Base-by-base conservation (phyloP, 129 eudicot genomes). In the Kitagawia praeruptora region DNA sequence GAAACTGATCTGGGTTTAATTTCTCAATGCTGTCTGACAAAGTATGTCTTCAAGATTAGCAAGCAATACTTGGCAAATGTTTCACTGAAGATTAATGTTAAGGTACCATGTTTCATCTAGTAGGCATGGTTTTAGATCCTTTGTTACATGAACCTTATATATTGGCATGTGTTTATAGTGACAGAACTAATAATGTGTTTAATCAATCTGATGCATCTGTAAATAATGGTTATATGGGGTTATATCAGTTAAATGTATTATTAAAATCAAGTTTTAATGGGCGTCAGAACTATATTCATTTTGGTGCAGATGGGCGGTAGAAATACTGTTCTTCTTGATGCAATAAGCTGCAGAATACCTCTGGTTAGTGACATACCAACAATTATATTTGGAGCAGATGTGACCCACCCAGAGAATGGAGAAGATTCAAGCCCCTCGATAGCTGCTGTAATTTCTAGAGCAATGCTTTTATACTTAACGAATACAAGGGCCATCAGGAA, bases 1-100 rank as follows among this genome's bases (percentile, higher is more conserved):
- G 98, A 93, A 86, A 93, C 98, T 39, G 98, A 93, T 80, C 98
- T 93, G 81, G 98, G 98, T 77, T 71, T 93, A 54, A 88, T 93
- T 42, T 87, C 98, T 56, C 97, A 93, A 63, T 93, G 98, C 83
- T 93, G 98, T 85, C 91, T 91, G 25, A 93, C 98, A 9, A 93
- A 93, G 77, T 91, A 93, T 66, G 95, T 93, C 11, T 93, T 93
- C 81, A 91, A 89, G 85, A 89, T 89, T 81, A 89, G 88, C 81
- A 91, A 91, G 82, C 98, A 91, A 74, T 93, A 93, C 82, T 78
- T 93, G 78, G 97, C 98, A 16, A 93, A 93, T 67, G 97, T 91
- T 58, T 90, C 98, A 51, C 83, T 93, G 73, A 93, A 93, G 82
- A 93, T 93, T 34, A 93, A 93, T 78, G 98, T 93, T 34, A 93